These are phyloP conservation scores for Ceratocystis papillata DNA, from an alignment of 2,329 filamentous ascomycete genomes.

Conservation along the genomic window DNA sequence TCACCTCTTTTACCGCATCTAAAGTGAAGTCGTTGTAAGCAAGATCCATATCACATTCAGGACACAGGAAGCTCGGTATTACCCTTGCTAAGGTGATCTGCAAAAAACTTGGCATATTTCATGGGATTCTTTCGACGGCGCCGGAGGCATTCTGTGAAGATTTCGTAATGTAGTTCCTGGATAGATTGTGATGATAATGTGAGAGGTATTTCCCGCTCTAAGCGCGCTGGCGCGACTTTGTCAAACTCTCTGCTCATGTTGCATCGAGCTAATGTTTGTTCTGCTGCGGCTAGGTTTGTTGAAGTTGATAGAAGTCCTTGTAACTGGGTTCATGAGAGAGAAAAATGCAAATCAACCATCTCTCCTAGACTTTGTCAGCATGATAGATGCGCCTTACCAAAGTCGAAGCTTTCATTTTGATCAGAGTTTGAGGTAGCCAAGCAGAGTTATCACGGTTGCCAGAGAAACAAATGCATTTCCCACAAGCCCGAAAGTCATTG, in stretches of 20 bases:
- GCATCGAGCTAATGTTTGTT: not conserved
- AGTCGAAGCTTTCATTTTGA: no score
- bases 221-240: not conserved
- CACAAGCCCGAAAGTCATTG: no score
- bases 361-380: no score
- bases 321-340: no score
- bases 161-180: conserved; percentile 3
- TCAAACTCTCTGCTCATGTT: conserved; percentile 10
- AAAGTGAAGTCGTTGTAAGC: not conserved
- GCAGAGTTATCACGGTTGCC: no score
- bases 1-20: not conserved
- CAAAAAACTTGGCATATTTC: not conserved
- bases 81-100: conserved; percentile 1
- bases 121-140: not conserved
- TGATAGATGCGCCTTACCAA: no score
- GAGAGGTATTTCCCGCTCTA: conserved; percentile 6
- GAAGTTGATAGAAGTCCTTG: not conserved
- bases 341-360: no score
- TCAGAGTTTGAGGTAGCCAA: no score
- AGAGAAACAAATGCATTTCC: no score
- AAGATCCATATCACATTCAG: not conserved
- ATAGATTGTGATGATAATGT: not conserved
- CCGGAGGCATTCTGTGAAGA: not conserved
- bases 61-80: not conserved
- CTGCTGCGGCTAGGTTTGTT: not conserved